A percentile compares a stretch with the other conserved stretches of the same genome.
phyloP scores from a whole-genome alignment of 1,284 basidiomycete genomes.

The Anthracocystis panici-leucophaei region DNA sequence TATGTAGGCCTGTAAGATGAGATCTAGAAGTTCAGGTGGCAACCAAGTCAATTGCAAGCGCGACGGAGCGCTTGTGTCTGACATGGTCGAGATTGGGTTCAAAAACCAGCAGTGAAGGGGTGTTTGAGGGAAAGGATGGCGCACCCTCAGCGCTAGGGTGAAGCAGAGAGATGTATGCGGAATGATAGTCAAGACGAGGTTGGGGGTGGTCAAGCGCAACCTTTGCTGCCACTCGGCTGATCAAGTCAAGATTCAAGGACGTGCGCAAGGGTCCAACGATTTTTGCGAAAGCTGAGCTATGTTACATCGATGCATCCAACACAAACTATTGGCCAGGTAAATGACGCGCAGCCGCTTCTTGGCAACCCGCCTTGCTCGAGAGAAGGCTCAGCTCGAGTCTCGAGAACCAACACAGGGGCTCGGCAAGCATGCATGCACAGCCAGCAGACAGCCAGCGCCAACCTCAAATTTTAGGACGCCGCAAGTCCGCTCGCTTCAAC shows the following conservation, averaged over 20 bases:
- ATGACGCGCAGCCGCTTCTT: constrained; percentile 1
- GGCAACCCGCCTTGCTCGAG: constrained; percentile 9
- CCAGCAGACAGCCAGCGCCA: neutral
- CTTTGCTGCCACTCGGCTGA: too few species aligned
- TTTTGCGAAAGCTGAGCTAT: neutral
- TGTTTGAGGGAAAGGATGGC: neutral
- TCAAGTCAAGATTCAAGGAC: neutral
- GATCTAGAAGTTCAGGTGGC: constrained; percentile 33
- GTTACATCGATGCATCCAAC: neutral
- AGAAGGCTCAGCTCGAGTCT: constrained; percentile 1
- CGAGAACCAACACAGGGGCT: constrained; percentile 23
- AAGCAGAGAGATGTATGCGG: neutral
- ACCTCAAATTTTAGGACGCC: neutral
- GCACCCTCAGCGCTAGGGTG: neutral
- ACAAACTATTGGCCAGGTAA: neutral
- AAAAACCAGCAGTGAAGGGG: neutral
- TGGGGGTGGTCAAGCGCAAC: neutral
- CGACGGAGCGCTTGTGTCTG: neutral
- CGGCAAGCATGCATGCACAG: neutral
- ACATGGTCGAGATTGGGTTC: constrained; percentile 3
- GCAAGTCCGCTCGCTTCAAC: neutral
- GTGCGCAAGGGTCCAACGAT: neutral
- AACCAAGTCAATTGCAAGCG: constrained; percentile 11
- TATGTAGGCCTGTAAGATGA: constrained; percentile 25
- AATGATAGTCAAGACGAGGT: neutral